Conservation (phyloP, 2,329 filamentous ascomycete genomes). For the Monosporascus sp. region DNA sequence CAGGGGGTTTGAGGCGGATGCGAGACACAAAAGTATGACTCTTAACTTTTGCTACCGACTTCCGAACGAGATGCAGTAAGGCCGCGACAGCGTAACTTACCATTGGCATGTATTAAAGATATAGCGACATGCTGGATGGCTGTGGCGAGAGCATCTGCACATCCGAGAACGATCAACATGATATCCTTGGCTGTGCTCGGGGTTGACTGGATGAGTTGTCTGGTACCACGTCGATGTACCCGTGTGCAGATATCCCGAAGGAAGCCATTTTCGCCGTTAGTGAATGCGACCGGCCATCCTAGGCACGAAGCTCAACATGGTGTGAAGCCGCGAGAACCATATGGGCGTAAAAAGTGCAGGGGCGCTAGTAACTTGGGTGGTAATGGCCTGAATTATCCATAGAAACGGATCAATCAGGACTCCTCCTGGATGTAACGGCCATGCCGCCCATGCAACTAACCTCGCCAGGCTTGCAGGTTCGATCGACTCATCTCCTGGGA, state of each 20-base stretch:
- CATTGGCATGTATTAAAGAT: too few relatives aligned
- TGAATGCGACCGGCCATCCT: neutral
- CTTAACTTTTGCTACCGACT: conserved; percentile 8
- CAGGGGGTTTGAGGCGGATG: conserved; percentile 17
- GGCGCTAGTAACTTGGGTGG: neutral
- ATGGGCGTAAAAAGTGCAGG: neutral
- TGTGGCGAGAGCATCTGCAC: too few relatives aligned
- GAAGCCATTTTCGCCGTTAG: neutral
- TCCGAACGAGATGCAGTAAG: neutral
- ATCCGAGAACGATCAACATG: too few relatives aligned
- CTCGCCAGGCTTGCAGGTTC: conserved; percentile 3
- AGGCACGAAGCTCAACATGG: neutral
- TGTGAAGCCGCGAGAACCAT: neutral
- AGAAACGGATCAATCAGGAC: conserved; percentile 3
- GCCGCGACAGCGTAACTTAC: too few relatives aligned
- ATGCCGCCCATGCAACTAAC: conserved; percentile 6
- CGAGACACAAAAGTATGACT: conserved; percentile 10
- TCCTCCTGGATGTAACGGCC: conserved; percentile 2
- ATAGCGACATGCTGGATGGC: too few relatives aligned
- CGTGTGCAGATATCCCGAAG: neutral
- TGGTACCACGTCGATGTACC: neutral
- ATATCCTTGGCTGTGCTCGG: too few relatives aligned
- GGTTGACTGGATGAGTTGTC: neutral
- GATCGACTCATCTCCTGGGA: conserved; percentile 16
- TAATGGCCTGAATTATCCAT: neutral